Evolutionary conservation across 495 filamentous ascomycete species (phyloP), one percentile per base, ranked within the genome.

Genomic region (Penicillium parvum): DNA sequence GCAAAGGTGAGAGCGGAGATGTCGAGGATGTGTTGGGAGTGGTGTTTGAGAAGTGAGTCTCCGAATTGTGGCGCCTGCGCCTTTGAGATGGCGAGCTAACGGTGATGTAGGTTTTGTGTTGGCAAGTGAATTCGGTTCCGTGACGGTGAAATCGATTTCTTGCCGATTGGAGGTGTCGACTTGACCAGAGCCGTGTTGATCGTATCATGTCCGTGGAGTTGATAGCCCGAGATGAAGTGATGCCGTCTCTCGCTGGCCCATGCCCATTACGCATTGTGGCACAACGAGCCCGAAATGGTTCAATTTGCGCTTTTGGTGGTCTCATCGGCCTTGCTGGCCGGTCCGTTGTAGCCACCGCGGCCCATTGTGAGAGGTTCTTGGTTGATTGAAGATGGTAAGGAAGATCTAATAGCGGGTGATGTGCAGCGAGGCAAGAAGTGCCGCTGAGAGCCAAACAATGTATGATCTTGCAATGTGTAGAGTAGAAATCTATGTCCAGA

Each of bases 11-110:
- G 44, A 77, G 76, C 29, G 90, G 88, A 2, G 92, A 99, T 74
- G 88, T 99, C 21, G 91, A 99, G 64, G 92, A 97, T 55, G 89
- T 97, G 2, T 66, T 99, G 45, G 94, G 94, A 1, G 91, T 97
- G 27, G 90, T 99, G 2, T 97, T 99, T 68, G 91, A 99, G 63
- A 97, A 95, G 85, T 92, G 58, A 56, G 73, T 71, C 19, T 16
- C 20, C 15, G 9, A 49, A 52, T 39, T 37, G 46, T 1, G 37
- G 18, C 40, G 27, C 30, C 37, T 28, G 16, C 37, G 17, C 40
- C 17, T 23, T 8, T 5, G 17, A 41, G 19, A n/a, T 40, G 45
- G 22, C 35, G 36, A 23, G 43, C 54, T 67, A 44, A 73, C 43
- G 34, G 27, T 34, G 23, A 43, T 55, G 25, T 46, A 77, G 71